Evolutionary conservation across 805 yeast genomes (phyloP), one percentile per base, ranked within the genome.

Genomic region (Lachancea waltii): DNA sequence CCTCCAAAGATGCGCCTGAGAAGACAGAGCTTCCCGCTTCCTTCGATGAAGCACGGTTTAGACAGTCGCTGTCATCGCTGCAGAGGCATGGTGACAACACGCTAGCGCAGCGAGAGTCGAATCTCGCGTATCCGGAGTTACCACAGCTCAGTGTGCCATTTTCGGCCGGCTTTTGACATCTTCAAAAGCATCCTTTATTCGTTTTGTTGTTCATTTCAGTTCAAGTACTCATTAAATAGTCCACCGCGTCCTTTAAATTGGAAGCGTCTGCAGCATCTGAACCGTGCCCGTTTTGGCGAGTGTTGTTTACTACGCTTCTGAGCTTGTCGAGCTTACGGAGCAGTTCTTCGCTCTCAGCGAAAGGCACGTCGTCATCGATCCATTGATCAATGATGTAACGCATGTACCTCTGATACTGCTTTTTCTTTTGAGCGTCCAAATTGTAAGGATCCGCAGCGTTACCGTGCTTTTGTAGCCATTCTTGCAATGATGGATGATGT

Each of bases 11-110:
- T 24, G 24, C 28, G 7, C 24, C 32, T 13, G 41, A 38, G 14
- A 28, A 35, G 17, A 23, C 33, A 7, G 32, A 31, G 7, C 45
- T 54, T 29, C 57, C 58, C 37, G 28, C 45, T n/a, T 36, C 46
- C n/a, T 57, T 57, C 33, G 49, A 51, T 39, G 58, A 57, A 33
- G 41, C 44, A 3, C 40, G 50, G 18, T 55, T 57, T 35, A 53
- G 52, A 30, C 53, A 50, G 27, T 54, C 60, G 9, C 34, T 57
- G 27, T 33, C 35, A 7, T 18, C 25, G 19, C 26, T 42, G 14
- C 41, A 31, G 21, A 24, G 30, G 4, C 30, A 25, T 16, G 23
- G 15, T 13, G 37, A 24, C 26, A 14, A 27, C 3, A n/a, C 33
- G 11, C 30, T 34, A 19, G 18, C 19, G 5, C 37, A 32, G 24